Conservation (phyloP, 129 eudicot genomes). For the Saposhnikovia divaricata region DNA sequence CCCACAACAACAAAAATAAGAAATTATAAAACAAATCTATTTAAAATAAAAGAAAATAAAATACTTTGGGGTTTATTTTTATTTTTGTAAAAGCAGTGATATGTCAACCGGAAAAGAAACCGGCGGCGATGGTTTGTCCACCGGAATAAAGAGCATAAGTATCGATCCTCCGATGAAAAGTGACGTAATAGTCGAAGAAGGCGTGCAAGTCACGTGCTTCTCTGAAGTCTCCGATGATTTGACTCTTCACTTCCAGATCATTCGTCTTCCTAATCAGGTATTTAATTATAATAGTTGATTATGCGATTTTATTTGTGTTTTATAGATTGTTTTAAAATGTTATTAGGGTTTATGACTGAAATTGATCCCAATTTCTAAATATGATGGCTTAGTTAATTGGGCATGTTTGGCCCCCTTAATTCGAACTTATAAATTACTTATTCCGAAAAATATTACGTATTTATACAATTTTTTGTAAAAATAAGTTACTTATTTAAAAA, state of each 20-base stretch:
- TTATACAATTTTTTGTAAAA: too few species aligned
- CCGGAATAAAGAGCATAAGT: background rate
- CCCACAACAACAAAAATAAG: too few species aligned
- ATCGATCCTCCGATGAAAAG: background rate
- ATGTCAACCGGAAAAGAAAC: background rate
- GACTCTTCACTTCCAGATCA: constrained; percentile 74
- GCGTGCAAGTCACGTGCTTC: constrained; percentile 52
- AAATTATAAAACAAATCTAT: too few species aligned
- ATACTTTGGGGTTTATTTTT: background rate
- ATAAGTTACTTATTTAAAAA: too few species aligned
- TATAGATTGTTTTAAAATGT: background rate
- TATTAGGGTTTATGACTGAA: background rate
- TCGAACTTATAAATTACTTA: too few species aligned
- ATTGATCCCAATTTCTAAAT: background rate
- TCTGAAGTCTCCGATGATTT: constrained; percentile 52
- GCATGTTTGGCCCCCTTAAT: too few species aligned
- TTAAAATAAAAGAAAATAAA: too few species aligned
- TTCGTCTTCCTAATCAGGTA: constrained; percentile 83
- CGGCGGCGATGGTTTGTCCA: background rate
- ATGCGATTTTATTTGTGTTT: too few species aligned
- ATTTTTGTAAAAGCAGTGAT: background rate
- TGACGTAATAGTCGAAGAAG: constrained; percentile 1
- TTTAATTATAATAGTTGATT: background rate
- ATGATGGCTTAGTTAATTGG: too few species aligned
- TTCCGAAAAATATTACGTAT: too few species aligned